Conservation (phyloP, 2,329 filamentous ascomycete genomes). For the Fusarium sp. region DNA sequence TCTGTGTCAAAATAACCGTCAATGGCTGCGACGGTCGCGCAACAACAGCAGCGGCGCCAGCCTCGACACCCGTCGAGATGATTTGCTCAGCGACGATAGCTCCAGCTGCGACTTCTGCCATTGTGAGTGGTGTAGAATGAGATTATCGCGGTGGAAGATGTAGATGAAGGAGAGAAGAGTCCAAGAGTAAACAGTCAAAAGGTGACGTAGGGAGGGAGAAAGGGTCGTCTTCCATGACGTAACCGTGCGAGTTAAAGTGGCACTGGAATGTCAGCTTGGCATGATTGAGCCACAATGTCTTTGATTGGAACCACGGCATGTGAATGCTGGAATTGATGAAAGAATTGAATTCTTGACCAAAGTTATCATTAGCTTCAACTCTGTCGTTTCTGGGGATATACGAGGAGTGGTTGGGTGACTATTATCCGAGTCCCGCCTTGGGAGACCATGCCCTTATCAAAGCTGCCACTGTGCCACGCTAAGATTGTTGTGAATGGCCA, state of each 20-base stretch:
- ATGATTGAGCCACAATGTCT: neutral
- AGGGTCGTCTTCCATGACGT: neutral
- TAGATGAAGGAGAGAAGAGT: neutral
- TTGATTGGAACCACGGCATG: neutral
- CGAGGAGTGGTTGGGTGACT: neutral
- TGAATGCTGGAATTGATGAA: neutral
- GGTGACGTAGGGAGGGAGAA: neutral
- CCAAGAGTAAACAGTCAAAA: neutral
- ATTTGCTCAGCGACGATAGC: slow-evolving; percentile 33
- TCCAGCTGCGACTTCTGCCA: slow-evolving; percentile 40
- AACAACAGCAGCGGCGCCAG: slow-evolving; percentile 30
- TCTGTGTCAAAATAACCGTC: slow-evolving; percentile 35
- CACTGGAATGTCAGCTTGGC: neutral
- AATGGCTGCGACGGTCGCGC: slow-evolving; percentile 36
- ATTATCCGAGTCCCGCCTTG: neutral
- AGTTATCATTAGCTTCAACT: neutral
- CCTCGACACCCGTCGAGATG: slow-evolving; percentile 33
- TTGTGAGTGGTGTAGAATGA: slow-evolving; percentile 2
- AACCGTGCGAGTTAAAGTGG: neutral
- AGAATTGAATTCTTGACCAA: neutral
- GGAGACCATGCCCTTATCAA: neutral
- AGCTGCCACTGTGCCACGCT: neutral
- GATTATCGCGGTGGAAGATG: neutral
- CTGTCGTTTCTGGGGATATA: neutral
- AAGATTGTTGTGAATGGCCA: neutral